phyloP scores from a whole-genome alignment of 73 alveolate species.

The Urostyla sp. region DNA sequence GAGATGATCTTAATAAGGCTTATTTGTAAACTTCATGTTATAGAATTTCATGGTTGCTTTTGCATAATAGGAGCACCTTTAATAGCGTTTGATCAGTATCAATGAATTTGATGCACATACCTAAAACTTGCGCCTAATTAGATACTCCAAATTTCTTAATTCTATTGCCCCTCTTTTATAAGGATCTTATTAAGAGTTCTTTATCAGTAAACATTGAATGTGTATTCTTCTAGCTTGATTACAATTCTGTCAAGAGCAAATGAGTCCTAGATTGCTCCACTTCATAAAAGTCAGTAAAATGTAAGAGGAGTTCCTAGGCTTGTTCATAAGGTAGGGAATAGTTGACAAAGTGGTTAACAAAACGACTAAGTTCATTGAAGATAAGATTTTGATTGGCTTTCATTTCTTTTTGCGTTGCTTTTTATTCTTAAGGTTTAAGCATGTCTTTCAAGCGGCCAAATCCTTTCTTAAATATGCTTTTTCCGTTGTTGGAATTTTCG shows the following conservation, averaged over 20 bases:
- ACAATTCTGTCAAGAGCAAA: conserved; percentile 60
- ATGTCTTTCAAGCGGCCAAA: conserved; percentile 36
- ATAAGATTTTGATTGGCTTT: conserved; percentile 40
- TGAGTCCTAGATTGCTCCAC: conserved; percentile 58
- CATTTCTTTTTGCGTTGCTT: conserved; percentile 8
- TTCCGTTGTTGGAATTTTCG: neutral
- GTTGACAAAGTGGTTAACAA: conserved; percentile 18
- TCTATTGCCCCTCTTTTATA: conserved; percentile 41
- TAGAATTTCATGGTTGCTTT: conserved; percentile 26
- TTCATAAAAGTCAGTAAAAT: conserved; percentile 46
- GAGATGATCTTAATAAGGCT: conserved; percentile 24
- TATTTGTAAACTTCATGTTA: conserved; percentile 20
- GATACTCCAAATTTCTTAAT: conserved; percentile 4
- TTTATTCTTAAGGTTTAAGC: conserved; percentile 6
- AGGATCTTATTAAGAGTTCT: conserved; percentile 28
- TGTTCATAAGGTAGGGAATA: conserved; percentile 50
- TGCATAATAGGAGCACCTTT: conserved; percentile 45
- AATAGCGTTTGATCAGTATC: conserved; percentile 52
- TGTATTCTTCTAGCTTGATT: conserved; percentile 48
- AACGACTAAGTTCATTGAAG: conserved; percentile 55
- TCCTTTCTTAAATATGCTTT: conserved; percentile 34
- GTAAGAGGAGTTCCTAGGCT: conserved; percentile 42
- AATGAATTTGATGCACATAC: conserved; percentile 47
- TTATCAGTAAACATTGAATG: conserved; percentile 44
- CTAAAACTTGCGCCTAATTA: conserved; percentile 20